Evolutionary conservation across 129 eudicot genomes (phyloP).

Genomic region (Silybum marianum): DNA sequence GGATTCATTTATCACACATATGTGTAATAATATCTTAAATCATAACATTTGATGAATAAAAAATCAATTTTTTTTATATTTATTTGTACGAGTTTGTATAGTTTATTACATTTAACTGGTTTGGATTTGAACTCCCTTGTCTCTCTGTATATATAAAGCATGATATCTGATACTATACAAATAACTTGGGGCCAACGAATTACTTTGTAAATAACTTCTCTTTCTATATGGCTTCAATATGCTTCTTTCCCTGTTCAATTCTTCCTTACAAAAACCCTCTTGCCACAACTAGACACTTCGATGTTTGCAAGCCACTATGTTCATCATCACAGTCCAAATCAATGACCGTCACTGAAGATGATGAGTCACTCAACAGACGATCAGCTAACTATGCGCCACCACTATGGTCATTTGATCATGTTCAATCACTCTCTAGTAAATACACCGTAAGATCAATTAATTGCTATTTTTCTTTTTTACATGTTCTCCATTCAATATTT

Average conservation of each 20-base stretch:
- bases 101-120: no score
- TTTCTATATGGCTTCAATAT: not conserved
- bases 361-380: not conserved
- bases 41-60: no score
- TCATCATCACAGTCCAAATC: not conserved
- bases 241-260: not conserved
- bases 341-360: not conserved
- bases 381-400: slow-evolving; percentile 17
- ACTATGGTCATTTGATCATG: slow-evolving; percentile 1
- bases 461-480: not conserved
- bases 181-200: not conserved
- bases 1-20: no score
- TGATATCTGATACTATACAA: not conserved
- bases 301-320: not conserved
- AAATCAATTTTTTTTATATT: no score
- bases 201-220: not conserved
- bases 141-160: no score
- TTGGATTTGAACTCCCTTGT: no score
- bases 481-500: not conserved
- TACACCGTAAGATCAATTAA: not conserved
- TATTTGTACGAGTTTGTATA: no score
- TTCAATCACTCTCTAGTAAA: slow-evolving; percentile 16
- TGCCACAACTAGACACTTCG: not conserved
- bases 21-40: no score
- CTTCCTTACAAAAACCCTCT: not conserved